Percentiles rank a stretch among this genome's conserved stretches.
Evolutionary conservation across 83 land plant genomes (phyloP).

Genomic region (Picea abies): DNA sequence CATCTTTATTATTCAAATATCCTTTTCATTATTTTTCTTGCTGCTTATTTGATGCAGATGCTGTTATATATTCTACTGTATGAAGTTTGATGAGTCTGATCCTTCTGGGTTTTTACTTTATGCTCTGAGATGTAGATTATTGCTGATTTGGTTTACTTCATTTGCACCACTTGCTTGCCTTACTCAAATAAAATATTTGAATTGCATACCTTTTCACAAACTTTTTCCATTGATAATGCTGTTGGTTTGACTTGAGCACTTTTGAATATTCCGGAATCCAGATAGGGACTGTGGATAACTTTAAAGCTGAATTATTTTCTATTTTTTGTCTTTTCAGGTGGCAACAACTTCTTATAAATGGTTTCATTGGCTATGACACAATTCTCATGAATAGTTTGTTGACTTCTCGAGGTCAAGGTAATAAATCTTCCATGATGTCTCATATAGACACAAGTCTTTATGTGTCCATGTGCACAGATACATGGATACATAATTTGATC

Average conservation of each 20-base stretch:
- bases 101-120: not conserved
- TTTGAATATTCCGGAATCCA: no score
- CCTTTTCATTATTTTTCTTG: not conserved
- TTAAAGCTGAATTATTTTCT: not conserved
- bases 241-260: not conserved
- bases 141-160: not conserved
- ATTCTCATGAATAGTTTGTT: slow-evolving; percentile 93
- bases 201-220: not conserved
- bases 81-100: not conserved
- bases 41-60: not conserved
- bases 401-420: slow-evolving; percentile 84
- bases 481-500: no score
- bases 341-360: slow-evolving; percentile 95
- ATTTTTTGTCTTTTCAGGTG: slow-evolving; percentile 56
- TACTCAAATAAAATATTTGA: slow-evolving; percentile 7
- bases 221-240: not conserved
- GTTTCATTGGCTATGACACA: slow-evolving; percentile 94
- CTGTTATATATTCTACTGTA: not conserved
- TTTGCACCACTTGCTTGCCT: slow-evolving; percentile 3
- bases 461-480: not conserved
- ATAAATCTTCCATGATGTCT: not conserved
- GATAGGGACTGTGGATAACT: not conserved
- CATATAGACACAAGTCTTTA: not conserved
- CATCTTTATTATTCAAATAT: not conserved
- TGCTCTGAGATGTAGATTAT: not conserved